Evolutionary conservation across 2,329 filamentous ascomycete species (phyloP).

Genomic region (Aspergillus flavus): DNA sequence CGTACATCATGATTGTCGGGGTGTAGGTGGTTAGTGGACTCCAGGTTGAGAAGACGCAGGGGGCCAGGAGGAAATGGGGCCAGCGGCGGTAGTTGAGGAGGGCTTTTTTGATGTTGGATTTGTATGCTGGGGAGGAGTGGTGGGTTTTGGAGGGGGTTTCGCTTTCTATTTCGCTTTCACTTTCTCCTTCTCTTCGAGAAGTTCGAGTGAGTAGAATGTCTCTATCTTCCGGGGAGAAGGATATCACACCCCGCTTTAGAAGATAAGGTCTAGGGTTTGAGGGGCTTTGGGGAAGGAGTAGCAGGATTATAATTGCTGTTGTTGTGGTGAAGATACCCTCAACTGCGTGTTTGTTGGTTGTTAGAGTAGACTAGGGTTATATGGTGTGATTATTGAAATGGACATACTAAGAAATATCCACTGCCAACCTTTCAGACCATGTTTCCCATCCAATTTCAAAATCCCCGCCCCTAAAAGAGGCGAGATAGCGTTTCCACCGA

Average conservation of each 20-base stretch:
- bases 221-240: neutral
- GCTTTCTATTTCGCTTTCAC: neutral
- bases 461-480: constrained; percentile 54
- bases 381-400: no score
- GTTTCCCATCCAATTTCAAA: constrained; percentile 46
- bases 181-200: neutral
- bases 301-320: constrained; percentile 43
- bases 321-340: constrained; percentile 50
- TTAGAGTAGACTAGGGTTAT: neutral
- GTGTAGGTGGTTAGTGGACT: constrained; percentile 56
- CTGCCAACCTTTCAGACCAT: constrained; percentile 52
- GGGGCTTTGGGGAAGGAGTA: constrained; percentile 34
- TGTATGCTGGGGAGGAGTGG: constrained; percentile 32
- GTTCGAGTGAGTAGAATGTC: neutral
- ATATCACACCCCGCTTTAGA: neutral
- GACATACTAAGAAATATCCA: constrained; percentile 53
- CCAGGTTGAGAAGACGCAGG: constrained; percentile 57
- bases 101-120: constrained; percentile 47
- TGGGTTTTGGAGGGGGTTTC: neutral
- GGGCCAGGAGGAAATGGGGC: constrained; percentile 54
- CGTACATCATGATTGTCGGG: constrained; percentile 37
- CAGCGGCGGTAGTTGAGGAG: constrained; percentile 50
- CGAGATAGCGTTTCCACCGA: constrained; percentile 53
- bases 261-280: neutral
- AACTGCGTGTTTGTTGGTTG: constrained; percentile 30